Evolutionary conservation across 305 asterid species (phyloP), one percentile per base, ranked within the genome.

Genomic region (Fraxinus nigra): DNA sequence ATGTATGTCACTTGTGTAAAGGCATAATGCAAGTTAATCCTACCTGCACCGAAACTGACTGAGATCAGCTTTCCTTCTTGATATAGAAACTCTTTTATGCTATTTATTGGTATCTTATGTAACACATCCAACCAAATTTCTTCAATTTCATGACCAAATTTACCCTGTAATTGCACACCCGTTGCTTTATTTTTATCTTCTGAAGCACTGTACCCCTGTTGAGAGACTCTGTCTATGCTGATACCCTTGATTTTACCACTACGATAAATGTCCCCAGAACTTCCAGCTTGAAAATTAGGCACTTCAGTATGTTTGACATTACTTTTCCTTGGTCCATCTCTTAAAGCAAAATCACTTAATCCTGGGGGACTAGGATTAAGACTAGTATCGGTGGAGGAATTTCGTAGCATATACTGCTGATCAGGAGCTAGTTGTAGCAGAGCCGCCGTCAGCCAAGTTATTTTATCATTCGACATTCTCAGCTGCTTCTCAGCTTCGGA

Each of bases 361-460:
- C 80, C 90, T 51, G 84, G 79, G 20, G 98, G 97, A 85, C 92
- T 91, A 48, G 91, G 98, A 87, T 87, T 83, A 75, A 91, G 86
- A 85, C 97, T 94, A 24, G 93, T 86, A 63, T 94, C 97, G 3
- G 89, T 88, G 10, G 99, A 92, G 72, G 98, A 96, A 88, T 80
- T 86, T 38, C 95, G 97, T 20, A 91, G 79, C 85, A 89, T 79
- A 83, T 92, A 93, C 82, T 93, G 97, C 83, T 92, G 97, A 87
- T 97, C 98, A 11, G 98, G 99, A 77, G 99, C 99, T 84, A 97
- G 94, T 85, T 97, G 99, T 85, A 97, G 88, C 78, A 97, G 82
- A n/a, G 98, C 98, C 40, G 98, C 99, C 0, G 99, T 97, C 81
- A 97, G 92, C 99, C 99, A 97, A 46, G 99, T 97, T 73, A 92